phyloP scores from a whole-genome alignment of 257 asterid genomes.

The Lantana camara region DNA sequence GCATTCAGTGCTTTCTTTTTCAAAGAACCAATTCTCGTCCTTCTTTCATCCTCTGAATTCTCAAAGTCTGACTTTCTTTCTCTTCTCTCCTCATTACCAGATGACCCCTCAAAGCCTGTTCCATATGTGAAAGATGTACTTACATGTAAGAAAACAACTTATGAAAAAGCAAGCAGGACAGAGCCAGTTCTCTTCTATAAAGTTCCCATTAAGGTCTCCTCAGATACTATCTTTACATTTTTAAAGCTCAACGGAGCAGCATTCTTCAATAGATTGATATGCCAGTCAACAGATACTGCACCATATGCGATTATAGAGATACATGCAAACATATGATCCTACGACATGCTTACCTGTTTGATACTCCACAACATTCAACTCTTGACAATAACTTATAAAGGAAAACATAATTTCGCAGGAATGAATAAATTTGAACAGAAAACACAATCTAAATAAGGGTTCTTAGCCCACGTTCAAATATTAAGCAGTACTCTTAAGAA shows the following conservation, averaged over 20 bases:
- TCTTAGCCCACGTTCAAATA: background rate
- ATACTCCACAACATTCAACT: background rate
- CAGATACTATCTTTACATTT: conserved; percentile 3
- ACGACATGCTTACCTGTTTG: background rate
- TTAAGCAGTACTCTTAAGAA: background rate
- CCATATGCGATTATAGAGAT: no score
- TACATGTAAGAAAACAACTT: conserved; percentile 2
- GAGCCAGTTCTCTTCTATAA: background rate
- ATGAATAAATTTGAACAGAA: background rate
- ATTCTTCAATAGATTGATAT: conserved; percentile 6
- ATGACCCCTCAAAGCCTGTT: conserved; percentile 81
- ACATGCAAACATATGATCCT: background rate
- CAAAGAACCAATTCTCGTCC: conserved; percentile 68
- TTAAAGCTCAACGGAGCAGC: conserved; percentile 14
- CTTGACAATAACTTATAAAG: background rate
- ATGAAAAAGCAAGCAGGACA: conserved; percentile 7
- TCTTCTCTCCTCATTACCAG: conserved; percentile 80
- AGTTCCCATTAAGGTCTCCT: background rate
- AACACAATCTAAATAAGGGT: background rate
- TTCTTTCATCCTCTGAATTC: conserved; percentile 86
- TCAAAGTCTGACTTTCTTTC: conserved; percentile 87
- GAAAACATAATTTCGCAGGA: background rate
- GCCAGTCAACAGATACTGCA: background rate
- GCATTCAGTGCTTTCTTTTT: conserved; percentile 89
- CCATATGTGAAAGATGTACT: conserved; percentile 19